Conservation (phyloP, 2,329 filamentous ascomycete species). For the Colletotrichum sp. region DNA sequence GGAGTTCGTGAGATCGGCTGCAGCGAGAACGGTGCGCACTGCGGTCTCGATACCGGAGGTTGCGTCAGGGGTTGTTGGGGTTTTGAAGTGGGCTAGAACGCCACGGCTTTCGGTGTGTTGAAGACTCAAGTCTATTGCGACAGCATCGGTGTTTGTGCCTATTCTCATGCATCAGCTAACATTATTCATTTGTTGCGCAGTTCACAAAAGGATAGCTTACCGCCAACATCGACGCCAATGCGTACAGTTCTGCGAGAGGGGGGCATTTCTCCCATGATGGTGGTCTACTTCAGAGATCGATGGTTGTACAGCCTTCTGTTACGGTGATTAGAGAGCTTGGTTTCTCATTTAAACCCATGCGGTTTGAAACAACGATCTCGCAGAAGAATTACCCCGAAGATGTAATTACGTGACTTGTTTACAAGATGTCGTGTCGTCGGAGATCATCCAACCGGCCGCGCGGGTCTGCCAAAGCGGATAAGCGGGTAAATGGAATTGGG, state of each 20-base stretch:
- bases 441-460: neutral
- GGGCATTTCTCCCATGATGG: conserved; percentile 10
- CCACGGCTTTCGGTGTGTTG: conserved; percentile 39
- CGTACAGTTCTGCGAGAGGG: conserved; percentile 25
- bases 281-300: neutral
- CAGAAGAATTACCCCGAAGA: neutral
- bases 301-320: accelerated
- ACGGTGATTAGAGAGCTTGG: neutral
- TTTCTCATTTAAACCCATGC: neutral
- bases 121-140: conserved; percentile 47
- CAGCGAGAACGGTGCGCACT: conserved; percentile 47
- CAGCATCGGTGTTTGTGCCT: conserved; percentile 59
- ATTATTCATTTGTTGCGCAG: accelerated
- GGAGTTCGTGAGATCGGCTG: conserved; percentile 32
- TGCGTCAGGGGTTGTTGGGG: conserved; percentile 52
- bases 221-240: conserved; percentile 53
- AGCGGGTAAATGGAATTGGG: neutral
- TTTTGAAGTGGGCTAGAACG: conserved; percentile 55
- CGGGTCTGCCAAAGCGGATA: neutral
- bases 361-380: neutral
- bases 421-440: neutral
- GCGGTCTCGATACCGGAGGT: conserved; percentile 51
- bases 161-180: neutral
- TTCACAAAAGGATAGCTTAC: neutral
- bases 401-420: neutral